These are phyloP conservation scores for Globisporangium canariense DNA, from an alignment of 352 stramenopile genomes.

Conservation along the genomic window DNA sequence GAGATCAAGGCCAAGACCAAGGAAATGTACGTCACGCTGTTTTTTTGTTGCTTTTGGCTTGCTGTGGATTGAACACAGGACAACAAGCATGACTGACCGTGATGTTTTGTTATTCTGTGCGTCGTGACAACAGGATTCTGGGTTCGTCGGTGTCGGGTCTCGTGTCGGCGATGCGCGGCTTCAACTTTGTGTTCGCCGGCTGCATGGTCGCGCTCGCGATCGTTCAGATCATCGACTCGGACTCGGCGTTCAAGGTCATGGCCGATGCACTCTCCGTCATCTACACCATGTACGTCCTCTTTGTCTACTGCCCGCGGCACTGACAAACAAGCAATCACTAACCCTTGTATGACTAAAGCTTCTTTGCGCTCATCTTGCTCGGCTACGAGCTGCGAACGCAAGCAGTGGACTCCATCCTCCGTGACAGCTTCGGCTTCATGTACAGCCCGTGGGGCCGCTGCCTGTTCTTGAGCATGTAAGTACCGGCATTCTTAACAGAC, in stretches of 20 bases:
- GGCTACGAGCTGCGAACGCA: slow-evolving; percentile 81
- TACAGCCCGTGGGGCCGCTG: slow-evolving; percentile 86
- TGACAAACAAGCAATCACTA: not conserved
- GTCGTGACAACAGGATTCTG: slow-evolving; percentile 45
- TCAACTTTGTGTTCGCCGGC: slow-evolving; percentile 70
- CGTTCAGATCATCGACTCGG: slow-evolving; percentile 62
- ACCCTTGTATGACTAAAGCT: slow-evolving; percentile 33
- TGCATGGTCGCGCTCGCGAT: slow-evolving; percentile 76
- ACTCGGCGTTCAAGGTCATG: slow-evolving; percentile 72
- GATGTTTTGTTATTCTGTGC: not conserved
- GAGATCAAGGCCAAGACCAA: slow-evolving; percentile 79
- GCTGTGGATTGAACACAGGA: slow-evolving; percentile 4
- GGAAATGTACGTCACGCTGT: slow-evolving; percentile 53
- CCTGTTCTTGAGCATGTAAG: slow-evolving; percentile 84
- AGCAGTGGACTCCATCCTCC: slow-evolving; percentile 62
- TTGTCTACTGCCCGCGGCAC: not conserved
- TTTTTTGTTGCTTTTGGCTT: no score
- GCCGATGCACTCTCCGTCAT: slow-evolving; percentile 69
- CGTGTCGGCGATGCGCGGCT: slow-evolving; percentile 67
- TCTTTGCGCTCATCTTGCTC: slow-evolving; percentile 81
- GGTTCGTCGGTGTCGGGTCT: slow-evolving; percentile 80
- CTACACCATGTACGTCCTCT: slow-evolving; percentile 81
- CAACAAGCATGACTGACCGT: not conserved
- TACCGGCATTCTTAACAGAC: slow-evolving; percentile 5
- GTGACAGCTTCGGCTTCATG: slow-evolving; percentile 86